Evolutionary conservation across 139 green algal species (phyloP).

Genomic region (Picochlorum sp.): DNA sequence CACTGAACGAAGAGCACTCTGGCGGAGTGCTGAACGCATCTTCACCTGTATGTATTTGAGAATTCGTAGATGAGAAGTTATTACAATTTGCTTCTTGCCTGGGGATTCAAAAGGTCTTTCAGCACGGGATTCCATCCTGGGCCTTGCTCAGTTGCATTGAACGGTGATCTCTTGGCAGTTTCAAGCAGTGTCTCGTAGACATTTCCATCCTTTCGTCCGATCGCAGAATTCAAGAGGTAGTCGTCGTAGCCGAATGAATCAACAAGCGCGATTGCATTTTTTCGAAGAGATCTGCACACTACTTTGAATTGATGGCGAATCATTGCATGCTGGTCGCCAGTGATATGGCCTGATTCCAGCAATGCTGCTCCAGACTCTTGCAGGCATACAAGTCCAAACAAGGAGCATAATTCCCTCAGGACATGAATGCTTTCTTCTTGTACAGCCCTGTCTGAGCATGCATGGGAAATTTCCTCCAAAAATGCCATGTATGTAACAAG

Average conservation of each 20-base stretch:
- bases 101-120: constrained; percentile 38
- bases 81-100: neutral
- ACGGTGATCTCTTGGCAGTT: constrained; percentile 56
- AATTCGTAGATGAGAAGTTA: neutral
- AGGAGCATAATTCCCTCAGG: no score
- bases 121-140: constrained; percentile 73
- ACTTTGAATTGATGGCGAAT: constrained; percentile 39
- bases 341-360: constrained; percentile 61
- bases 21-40: no score
- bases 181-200: constrained; percentile 72
- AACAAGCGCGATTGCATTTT: constrained; percentile 75
- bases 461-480: constrained; percentile 24
- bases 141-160: constrained; percentile 77
- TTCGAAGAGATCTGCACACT: constrained; percentile 57
- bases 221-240: constrained; percentile 71
- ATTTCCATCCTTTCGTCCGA: constrained; percentile 69
- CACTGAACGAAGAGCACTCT: no score
- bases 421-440: no score
- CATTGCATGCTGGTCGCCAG: constrained; percentile 36
- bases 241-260: constrained; percentile 75
- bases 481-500: constrained; percentile 54
- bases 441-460: neutral
- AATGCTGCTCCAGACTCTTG: constrained; percentile 27
- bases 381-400: no score
- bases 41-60: no score